Evolutionary conservation across 495 filamentous ascomycete genomes (phyloP).

Genomic region (Rhizodiscina lignyota): DNA sequence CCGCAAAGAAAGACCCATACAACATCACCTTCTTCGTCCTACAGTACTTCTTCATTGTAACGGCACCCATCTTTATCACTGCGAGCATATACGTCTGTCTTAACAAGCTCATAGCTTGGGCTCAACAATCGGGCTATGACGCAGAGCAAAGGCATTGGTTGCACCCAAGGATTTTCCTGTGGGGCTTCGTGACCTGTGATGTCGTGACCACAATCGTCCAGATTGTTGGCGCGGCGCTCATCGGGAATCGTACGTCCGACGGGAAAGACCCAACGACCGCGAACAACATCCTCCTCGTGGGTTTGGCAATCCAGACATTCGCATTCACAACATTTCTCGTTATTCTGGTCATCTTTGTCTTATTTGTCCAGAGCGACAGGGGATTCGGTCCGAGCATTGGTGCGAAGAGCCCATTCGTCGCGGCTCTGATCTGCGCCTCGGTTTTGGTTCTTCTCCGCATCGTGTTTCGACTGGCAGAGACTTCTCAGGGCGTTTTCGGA

Average conservation of each 20-base stretch:
- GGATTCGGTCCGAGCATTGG: constrained; percentile 1
- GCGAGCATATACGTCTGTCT: constrained; percentile 36
- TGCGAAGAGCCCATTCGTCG: no score
- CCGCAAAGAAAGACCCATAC: constrained; percentile 29
- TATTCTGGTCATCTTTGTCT: constrained; percentile 18
- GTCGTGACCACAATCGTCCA: constrained; percentile 33
- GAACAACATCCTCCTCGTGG: constrained; percentile 34
- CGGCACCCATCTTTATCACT: constrained; percentile 37
- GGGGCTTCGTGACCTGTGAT: constrained; percentile 32
- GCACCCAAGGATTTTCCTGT: constrained; percentile 23
- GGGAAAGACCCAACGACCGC: constrained; percentile 25
- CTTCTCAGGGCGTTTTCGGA: constrained; percentile 30
- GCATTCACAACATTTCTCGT: constrained; percentile 32
- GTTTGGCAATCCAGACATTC: constrained; percentile 32
- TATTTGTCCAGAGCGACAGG: constrained; percentile 1
- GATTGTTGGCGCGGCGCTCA: constrained; percentile 30
- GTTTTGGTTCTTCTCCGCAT: constrained; percentile 36
- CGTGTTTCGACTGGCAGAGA: constrained; percentile 37
- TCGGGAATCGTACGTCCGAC: constrained; percentile 26
- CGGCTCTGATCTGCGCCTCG: constrained; percentile 24
- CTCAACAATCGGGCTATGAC: constrained; percentile 17
- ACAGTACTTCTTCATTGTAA: constrained; percentile 44
- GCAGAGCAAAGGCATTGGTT: no score
- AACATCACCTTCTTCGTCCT: constrained; percentile 33
- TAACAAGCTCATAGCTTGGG: constrained; percentile 27